Conservation (phyloP, 2,329 filamentous ascomycete species). For the Cryphonectria carpinicola region DNA sequence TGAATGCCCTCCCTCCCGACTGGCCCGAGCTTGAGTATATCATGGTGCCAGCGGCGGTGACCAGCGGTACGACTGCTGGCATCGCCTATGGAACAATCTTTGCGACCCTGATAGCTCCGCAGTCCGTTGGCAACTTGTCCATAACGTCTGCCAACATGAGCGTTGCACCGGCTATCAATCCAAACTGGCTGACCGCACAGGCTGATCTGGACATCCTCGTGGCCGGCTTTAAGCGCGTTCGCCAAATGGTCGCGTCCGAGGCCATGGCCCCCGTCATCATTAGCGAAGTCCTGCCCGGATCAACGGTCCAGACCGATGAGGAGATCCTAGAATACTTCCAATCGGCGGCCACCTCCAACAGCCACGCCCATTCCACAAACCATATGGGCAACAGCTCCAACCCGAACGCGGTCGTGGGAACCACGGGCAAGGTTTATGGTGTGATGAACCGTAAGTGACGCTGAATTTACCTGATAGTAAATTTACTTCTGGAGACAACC, state of each 20-base stretch:
- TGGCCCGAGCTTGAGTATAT: slow-evolving; percentile 21
- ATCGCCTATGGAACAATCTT: slow-evolving; percentile 15
- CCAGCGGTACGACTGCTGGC: neutral
- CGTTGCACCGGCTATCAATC: slow-evolving; percentile 41
- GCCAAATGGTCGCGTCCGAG: neutral
- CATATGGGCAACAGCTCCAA: slow-evolving; percentile 40
- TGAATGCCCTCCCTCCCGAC: slow-evolving; percentile 8
- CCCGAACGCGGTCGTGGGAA: slow-evolving; percentile 11
- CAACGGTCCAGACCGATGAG: slow-evolving; percentile 39
- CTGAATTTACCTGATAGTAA: too few relatives aligned
- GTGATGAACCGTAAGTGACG: neutral
- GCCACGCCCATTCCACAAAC: slow-evolving; percentile 41
- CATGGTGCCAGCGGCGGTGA: neutral
- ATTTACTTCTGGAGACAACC: too few relatives aligned
- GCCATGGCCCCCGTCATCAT: slow-evolving; percentile 30
- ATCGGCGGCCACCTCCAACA: slow-evolving; percentile 36
- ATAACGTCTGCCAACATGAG: slow-evolving; percentile 4
- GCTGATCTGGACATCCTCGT: slow-evolving; percentile 17
- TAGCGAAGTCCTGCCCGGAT: slow-evolving; percentile 42
- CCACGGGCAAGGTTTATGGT: slow-evolving; percentile 3
- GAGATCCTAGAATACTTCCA: slow-evolving; percentile 38
- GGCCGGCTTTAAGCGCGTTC: slow-evolving; percentile 35
- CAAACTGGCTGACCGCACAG: slow-evolving; percentile 40
- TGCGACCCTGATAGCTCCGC: slow-evolving; percentile 3
- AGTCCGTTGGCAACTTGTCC: neutral